Evolutionary conservation across 345 rosid genomes (phyloP).

Genomic region (Geranium rotundifolium): DNA sequence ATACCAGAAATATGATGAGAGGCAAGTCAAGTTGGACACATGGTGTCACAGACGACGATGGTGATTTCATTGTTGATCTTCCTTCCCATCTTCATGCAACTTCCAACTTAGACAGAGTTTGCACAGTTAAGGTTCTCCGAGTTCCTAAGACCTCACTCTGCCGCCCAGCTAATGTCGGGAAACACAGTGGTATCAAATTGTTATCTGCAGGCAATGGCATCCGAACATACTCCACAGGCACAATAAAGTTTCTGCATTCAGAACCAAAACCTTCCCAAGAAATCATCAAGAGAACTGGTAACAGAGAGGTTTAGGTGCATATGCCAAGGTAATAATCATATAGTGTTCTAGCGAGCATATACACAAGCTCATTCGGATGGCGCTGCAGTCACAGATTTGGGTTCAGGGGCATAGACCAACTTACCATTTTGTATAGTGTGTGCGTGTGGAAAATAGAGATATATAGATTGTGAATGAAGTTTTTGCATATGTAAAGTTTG

Average conservation of each 20-base stretch:
- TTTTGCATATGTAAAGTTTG: not conserved
- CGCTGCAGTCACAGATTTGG: slow-evolving; percentile 46
- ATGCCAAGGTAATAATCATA: not conserved
- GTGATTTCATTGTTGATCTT: slow-evolving; percentile 31
- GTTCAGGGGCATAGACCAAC: slow-evolving; percentile 10
- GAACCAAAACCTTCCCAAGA: slow-evolving; percentile 19
- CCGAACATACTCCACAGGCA: slow-evolving; percentile 10
- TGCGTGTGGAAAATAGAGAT: not conserved
- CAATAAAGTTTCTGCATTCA: slow-evolving; percentile 8
- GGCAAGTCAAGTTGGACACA: slow-evolving; percentile 6
- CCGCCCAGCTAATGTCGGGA: slow-evolving; percentile 8
- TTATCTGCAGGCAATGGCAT: slow-evolving; percentile 3
- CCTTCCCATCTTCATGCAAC: slow-evolving; percentile 37
- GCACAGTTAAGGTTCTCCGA: slow-evolving; percentile 17
- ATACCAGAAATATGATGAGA: slow-evolving; percentile 3
- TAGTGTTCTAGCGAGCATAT: not conserved
- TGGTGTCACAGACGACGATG: slow-evolving; percentile 21
- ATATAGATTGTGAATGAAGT: not conserved
- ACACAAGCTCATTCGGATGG: slow-evolving; percentile 33
- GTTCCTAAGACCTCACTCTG: slow-evolving; percentile 11
- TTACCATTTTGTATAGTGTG: not conserved
- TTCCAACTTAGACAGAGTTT: slow-evolving; percentile 19
- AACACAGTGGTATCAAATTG: slow-evolving; percentile 3
- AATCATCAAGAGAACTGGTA: slow-evolving; percentile 1
- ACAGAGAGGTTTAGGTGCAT: not conserved